Base-by-base conservation (phyloP, 805 yeast genomes). In the Torulaspora franciscae region DNA sequence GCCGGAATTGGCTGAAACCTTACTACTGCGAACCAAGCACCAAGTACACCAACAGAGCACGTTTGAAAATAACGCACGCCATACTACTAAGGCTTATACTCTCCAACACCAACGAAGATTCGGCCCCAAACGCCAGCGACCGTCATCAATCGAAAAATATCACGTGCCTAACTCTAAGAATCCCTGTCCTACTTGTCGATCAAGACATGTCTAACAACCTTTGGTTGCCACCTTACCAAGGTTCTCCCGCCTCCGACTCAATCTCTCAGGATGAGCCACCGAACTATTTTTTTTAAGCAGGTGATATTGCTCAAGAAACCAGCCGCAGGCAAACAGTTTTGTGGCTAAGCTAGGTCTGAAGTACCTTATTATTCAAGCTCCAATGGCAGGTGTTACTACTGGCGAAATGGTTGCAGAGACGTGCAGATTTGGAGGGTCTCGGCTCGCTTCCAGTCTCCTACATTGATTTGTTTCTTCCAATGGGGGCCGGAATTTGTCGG, bases 311-410 rank as follows among this genome's bases (percentile, higher is more conserved):
- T n/a, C n/a, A n/a, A n/a, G n/a, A n/a, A n/a, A n/a, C n/a, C n/a
- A n/a, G n/a, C n/a, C n/a, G n/a, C n/a, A n/a, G n/a, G n/a, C n/a
- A n/a, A n/a, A n/a, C n/a, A n/a, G n/a, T n/a, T n/a, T n/a, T n/a
- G n/a, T n/a, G n/a, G n/a, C n/a, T n/a, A n/a, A n/a, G 4, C 51
- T 71, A 17, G 70, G 66, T 3, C 46, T 70, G n/a, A 63, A 54
- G 35, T 57, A 56, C 43, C 80, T 79, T 3, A 61, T 79, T 3
- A 61, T 79, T 28, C 81, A 76, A 54, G 70, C 83, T 0, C 83
- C 83, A 15, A 78, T 79, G 83, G 81, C 83, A 1, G 81, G 82
- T 0, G 69, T 76, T 2, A 65, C 75, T 10, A 74, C 77, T 1
- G 62, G 69, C 1, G 57, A 61, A 25, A 52, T 77, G 45, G 80